phyloP scores from a whole-genome alignment of 108 stramenopile species.

The Fragilaria crotonensis region DNA sequence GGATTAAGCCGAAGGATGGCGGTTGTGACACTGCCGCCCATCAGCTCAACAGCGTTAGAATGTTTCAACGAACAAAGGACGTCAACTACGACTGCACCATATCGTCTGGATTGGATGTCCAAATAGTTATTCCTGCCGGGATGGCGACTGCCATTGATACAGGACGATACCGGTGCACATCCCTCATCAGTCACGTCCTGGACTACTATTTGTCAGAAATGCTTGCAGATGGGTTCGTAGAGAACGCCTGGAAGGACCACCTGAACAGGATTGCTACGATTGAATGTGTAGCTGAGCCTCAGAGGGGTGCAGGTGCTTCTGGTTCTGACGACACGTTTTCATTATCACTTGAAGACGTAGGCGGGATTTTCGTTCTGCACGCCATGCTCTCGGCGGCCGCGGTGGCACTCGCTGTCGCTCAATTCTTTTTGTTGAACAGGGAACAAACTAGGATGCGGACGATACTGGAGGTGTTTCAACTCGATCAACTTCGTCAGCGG shows the following conservation, averaged over 20 bases:
- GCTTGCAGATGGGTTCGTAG: constrained; percentile 14
- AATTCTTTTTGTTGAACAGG: background rate
- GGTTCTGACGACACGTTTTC: background rate
- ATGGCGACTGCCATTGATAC: constrained; percentile 27
- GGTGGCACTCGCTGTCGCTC: background rate
- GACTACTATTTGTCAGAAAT: constrained; percentile 10
- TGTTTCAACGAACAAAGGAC: constrained; percentile 2
- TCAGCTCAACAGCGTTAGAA: constrained; percentile 2
- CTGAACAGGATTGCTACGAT: constrained; percentile 4
- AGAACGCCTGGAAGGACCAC: constrained; percentile 7
- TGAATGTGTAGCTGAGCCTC: constrained; percentile 3
- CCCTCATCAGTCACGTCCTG: constrained; percentile 2
- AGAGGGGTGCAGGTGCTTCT: background rate
- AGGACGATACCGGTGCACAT: constrained; percentile 14
- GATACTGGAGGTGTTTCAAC: background rate
- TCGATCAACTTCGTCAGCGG: background rate
- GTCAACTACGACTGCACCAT: constrained; percentile 27
- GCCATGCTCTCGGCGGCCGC: background rate
- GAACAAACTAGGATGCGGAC: background rate
- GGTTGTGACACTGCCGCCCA: constrained; percentile 5
- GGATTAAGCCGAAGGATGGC: constrained; percentile 7
- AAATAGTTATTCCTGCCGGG: constrained; percentile 8
- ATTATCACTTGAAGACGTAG: background rate
- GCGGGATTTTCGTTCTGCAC: constrained; percentile 7
- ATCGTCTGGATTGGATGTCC: constrained; percentile 19